Evolutionary conservation across 2,329 filamentous ascomycete genomes (phyloP).

Genomic region (Lomentospora prolificans): DNA sequence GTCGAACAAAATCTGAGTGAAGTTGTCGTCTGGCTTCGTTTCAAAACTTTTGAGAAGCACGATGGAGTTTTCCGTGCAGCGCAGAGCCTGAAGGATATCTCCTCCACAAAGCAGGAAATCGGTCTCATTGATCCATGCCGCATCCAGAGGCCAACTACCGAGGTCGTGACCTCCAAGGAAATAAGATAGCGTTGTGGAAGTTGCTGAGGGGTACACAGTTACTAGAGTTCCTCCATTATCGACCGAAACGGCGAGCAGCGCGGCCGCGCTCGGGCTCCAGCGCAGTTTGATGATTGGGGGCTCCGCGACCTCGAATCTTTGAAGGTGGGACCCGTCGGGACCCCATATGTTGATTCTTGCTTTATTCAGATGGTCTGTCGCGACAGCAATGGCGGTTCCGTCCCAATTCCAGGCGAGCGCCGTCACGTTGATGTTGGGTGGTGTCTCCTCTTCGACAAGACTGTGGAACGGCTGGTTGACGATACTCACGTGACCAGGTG

Average conservation of each 20-base stretch:
- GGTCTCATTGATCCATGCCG: constrained; percentile 47
- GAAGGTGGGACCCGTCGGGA: constrained; percentile 39
- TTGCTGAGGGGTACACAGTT: constrained; percentile 40
- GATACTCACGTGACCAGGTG: constrained; percentile 31
- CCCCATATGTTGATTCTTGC: constrained; percentile 47
- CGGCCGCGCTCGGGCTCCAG: constrained; percentile 47
- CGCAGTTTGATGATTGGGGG: constrained; percentile 52
- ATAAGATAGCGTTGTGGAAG: constrained; percentile 35
- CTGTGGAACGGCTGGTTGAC: constrained; percentile 31
- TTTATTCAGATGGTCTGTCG: constrained; percentile 42
- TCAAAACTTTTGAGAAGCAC: constrained; percentile 37
- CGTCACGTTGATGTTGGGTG: constrained; percentile 43
- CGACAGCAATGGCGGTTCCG: constrained; percentile 46
- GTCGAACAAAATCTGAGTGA: constrained; percentile 49
- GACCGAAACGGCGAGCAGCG: constrained; percentile 44
- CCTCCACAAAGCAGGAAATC: constrained; percentile 52
- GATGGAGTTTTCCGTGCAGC: constrained; percentile 36
- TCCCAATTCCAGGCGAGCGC: constrained; percentile 52
- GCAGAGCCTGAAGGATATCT: constrained; percentile 39
- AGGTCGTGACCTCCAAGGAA: constrained; percentile 40
- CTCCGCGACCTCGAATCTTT: constrained; percentile 47
- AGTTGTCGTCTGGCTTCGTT: constrained; percentile 41
- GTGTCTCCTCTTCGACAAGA: constrained; percentile 43
- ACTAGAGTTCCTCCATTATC: constrained; percentile 43
- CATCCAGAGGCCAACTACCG: constrained; percentile 42